Evolutionary conservation across 129 eudicot species (phyloP), one percentile per base, ranked within the genome.

Genomic region (Smallanthus sonchifolius): DNA sequence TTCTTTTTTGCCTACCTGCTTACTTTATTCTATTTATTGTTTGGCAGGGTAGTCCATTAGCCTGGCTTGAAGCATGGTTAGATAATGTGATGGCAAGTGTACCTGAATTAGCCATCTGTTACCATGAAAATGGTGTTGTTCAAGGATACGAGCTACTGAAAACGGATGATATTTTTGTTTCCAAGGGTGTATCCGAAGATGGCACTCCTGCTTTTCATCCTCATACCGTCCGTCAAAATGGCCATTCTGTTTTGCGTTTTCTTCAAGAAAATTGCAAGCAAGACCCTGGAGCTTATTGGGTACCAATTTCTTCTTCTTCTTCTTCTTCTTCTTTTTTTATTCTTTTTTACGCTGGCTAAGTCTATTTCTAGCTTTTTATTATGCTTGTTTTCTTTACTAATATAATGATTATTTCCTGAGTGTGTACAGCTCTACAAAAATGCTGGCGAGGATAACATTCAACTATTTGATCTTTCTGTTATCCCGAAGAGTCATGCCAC

Each of bases 281-380:
- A 82, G 99, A 95, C 64, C 99, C 99, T 77, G 99, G 99, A 79
- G 99, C 97, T 76, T 95, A 95, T 80, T 95, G 99, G 99, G 99
- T 90, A 87, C 17, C 1, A 24, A 24, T 24, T 47, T 38, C 56
- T 49, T 49, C 5, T 49, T 6, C 42, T 38, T 38, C 2, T 37
- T 44, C 9, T 5, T 44, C 9, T 44, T 44, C 9, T 8, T 44
- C 9, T 2, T 5, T 37, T 37, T 5, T 37, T 0, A 37, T 49
- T n/a, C 15, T 30, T 59, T 35, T 38, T 36, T n/a, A 14, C 1
- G 39, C 43, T 54, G 16, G 19, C 67, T 52, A 4, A 16, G 72
- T 57, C 40, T 39, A 7, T 44, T 70, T 48, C 19, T 78, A 17
- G 40, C 28, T 57, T 65, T 40, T 39, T 77, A 8, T 74, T 64